Evolutionary conservation across 176 grass and related monocot species (phyloP), one percentile per base, ranked within the genome.

Genomic region (Oropetium thomaeum): DNA sequence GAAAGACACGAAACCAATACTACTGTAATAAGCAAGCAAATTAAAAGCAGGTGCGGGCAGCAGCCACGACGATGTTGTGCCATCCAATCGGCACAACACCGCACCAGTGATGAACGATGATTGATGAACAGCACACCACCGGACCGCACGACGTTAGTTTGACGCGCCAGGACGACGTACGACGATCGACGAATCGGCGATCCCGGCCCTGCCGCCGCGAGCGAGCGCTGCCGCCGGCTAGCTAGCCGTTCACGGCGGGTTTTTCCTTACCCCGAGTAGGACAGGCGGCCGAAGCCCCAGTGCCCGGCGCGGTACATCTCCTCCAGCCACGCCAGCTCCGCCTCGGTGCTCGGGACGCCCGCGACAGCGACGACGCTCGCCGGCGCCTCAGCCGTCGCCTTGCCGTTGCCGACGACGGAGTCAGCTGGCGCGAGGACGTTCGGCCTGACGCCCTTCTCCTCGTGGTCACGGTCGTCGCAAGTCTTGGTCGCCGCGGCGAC

Each of bases 211-310:
- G n/a, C n/a, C n/a, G n/a, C n/a, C n/a, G n/a, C n/a, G n/a, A n/a
- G n/a, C n/a, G n/a, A n/a, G n/a, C 51, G 28, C 22, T 11, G 17
- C 16, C 26, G 44, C 41, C 44, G n/a, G 16, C 10, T 66, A 34
- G 32, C 75, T 57, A 13, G 14, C 15, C 3, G 37, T 25, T 89
- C 73, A 92, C 69, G 83, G 82, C n/a, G n/a, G 58, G 58, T 58
- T 47, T 32, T 64, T 61, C 60, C 79, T 32, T 64, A 61, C 60
- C 79, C 82, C 0, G 89, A 89, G 58, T 85, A 80, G 78, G 93
- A 93, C 75, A 93, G 71, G 71, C 93, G 91, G 78, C 90, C 93
- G 65, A 97, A 97, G 26, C 90, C 93, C 93, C 93, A 93, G 26
- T 86, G 87, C 2, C 87, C 90, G n/a, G 81, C 68, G 74, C 82